Conservation (phyloP, 2,329 filamentous ascomycete genomes). For the Cladosporium sp. region DNA sequence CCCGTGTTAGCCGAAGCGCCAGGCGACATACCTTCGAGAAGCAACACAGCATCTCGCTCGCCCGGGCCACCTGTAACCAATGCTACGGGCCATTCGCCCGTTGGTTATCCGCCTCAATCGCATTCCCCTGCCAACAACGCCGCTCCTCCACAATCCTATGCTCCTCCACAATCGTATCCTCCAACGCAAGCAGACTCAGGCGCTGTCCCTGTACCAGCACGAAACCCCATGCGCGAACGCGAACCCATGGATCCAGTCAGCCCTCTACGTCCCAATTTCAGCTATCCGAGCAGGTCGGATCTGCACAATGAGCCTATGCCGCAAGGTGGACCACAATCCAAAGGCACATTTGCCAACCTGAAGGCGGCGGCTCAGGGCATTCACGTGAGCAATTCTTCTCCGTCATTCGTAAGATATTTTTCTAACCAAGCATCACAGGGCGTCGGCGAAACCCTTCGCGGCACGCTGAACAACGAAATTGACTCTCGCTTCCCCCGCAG, state of each 20-base stretch:
- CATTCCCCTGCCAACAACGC: background rate
- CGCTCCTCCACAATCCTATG: background rate
- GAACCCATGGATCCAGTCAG: conserved; percentile 9
- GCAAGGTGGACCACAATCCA: conserved; percentile 2
- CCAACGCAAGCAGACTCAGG: background rate
- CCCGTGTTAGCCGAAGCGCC: conserved; percentile 13
- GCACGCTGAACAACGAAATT: conserved; percentile 28
- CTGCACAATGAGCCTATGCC: conserved; percentile 6
- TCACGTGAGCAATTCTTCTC: conserved; percentile 19
- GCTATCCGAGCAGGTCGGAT: conserved; percentile 11
- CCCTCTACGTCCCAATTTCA: conserved; percentile 12
- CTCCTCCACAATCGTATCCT: background rate
- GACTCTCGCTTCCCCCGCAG: conserved; percentile 23
- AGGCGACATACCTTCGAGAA: conserved; percentile 11
- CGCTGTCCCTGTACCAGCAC: background rate
- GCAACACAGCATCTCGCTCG: conserved; percentile 1
- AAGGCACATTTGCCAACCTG: conserved; percentile 18
- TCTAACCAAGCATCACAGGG: conserved; percentile 16
- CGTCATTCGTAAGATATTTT: background rate
- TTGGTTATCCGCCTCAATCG: background rate
- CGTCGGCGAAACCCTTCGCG: conserved; percentile 29
- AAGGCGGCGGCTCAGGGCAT: conserved; percentile 27
- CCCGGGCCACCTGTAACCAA: background rate
- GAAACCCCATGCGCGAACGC: conserved; percentile 8
- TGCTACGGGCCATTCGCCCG: background rate